phyloP scores from a whole-genome alignment of 2,329 filamentous ascomycete species.

The Claviceps sp. region DNA sequence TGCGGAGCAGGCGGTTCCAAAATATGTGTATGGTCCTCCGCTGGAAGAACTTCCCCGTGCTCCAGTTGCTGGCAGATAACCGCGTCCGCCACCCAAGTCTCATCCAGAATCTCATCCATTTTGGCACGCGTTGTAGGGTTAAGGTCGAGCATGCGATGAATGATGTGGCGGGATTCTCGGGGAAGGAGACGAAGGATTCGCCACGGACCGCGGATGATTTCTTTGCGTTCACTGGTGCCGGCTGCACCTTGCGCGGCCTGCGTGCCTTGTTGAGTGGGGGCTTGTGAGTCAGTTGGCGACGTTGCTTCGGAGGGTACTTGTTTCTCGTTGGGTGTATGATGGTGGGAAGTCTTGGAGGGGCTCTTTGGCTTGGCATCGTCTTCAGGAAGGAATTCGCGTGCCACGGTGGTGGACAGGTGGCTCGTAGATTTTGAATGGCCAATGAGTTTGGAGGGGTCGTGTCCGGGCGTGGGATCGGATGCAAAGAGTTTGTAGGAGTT shows the following conservation, averaged over 20 bases:
- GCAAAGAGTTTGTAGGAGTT: slow-evolving; percentile 93
- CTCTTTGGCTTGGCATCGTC: slow-evolving; percentile 17
- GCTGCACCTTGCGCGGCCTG: slow-evolving; percentile 1
- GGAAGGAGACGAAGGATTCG: slow-evolving; percentile 76
- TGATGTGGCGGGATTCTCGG: slow-evolving; percentile 77
- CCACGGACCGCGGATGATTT: slow-evolving; percentile 87
- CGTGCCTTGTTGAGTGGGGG: not conserved
- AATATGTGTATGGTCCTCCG: slow-evolving; percentile 69
- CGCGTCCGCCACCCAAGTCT: slow-evolving; percentile 81
- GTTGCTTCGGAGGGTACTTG: not conserved
- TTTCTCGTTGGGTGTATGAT: slow-evolving; percentile 1
- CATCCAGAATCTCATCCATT: slow-evolving; percentile 73
- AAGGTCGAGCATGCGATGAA: slow-evolving; percentile 84
- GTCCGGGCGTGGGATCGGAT: slow-evolving; percentile 65
- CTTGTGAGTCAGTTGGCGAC: slow-evolving; percentile 7
- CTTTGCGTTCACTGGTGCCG: slow-evolving; percentile 40
- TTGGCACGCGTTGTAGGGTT: slow-evolving; percentile 72
- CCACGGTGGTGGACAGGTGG: slow-evolving; percentile 25
- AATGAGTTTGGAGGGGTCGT: slow-evolving; percentile 42
- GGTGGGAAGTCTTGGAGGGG: slow-evolving; percentile 5
- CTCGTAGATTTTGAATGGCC: slow-evolving; percentile 30
- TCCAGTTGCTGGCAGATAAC: slow-evolving; percentile 71
- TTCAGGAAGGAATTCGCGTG: slow-evolving; percentile 26
- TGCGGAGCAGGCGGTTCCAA: slow-evolving; percentile 55
- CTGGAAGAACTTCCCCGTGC: slow-evolving; percentile 54